These are phyloP conservation scores for Aspergillus pseudotamarii DNA, from an alignment of 2,329 filamentous ascomycete species.

Conservation along the genomic window DNA sequence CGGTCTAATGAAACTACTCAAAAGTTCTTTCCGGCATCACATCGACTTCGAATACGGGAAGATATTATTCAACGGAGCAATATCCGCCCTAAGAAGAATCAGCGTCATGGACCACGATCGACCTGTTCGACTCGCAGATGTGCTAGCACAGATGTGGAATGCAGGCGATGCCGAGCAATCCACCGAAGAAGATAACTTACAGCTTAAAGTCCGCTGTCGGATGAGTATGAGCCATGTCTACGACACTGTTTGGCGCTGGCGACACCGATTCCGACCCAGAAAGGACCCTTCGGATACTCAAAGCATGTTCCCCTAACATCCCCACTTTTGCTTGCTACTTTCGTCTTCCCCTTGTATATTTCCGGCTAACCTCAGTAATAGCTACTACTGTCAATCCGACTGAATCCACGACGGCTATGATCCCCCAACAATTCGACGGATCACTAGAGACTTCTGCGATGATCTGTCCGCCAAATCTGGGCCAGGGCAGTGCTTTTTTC, in stretches of 20 bases:
- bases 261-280: conserved; percentile 65
- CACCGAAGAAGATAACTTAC: conserved; percentile 47
- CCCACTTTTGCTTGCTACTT: neutral
- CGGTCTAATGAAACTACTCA: conserved; percentile 65
- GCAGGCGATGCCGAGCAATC: conserved; percentile 37
- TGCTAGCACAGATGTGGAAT: conserved; percentile 67
- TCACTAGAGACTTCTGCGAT: conserved; percentile 25
- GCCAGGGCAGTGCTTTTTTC: conserved; percentile 40
- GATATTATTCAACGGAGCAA: conserved; percentile 59
- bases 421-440: conserved; percentile 33
- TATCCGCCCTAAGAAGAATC: conserved; percentile 60
- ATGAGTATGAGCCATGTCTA: conserved; percentile 69
- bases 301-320: conserved; percentile 52
- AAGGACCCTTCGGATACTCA: conserved; percentile 65
- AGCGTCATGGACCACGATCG: conserved; percentile 66
- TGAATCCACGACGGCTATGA: conserved; percentile 29
- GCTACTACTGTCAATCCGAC: conserved; percentile 41
- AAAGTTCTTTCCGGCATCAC: conserved; percentile 61
- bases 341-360: conserved; percentile 14
- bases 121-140: conserved; percentile 63
- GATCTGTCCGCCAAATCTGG: conserved; percentile 38
- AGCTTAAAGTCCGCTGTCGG: conserved; percentile 64
- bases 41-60: conserved; percentile 58
- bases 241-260: conserved; percentile 68
- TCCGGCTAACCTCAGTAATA: conserved; percentile 18